Base-by-base conservation (phyloP, 2,329 filamentous ascomycete species). In the Lachnellula arida region DNA sequence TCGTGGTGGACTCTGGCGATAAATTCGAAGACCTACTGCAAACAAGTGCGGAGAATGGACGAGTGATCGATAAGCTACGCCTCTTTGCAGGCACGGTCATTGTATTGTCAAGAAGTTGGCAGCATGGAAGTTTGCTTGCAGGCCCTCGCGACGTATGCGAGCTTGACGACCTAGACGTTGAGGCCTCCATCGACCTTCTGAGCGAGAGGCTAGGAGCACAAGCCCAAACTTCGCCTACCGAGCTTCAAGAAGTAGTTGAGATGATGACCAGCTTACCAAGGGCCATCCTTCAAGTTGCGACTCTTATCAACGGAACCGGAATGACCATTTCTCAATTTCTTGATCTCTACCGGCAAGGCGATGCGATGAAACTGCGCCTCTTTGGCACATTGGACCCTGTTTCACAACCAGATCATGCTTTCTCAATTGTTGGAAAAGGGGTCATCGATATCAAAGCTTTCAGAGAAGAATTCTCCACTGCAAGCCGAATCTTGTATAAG, bases 281-380 rank as follows among this genome's bases (percentile, higher is more conserved):
- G 25, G 64, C 62, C 4, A 60, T 66, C 25, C 60, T 60, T 34
- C 64, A 66, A 46, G 56, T 59, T 19, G 59, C 60, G 43, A 53
- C 55, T 5, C 49, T 65, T 11, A 57, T 65, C n/a, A 66, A 63
- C 12, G 53, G 55, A 23, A 60, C 58, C 19, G 57, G 60, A 4
- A 66, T 66, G 63, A 63, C 60, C 12, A 49, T 62, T 8, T 58
- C 63, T 19, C 64, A 66, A 39, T 64, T 64, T 22, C 54, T 64
- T 7, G 51, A 62, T 11, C 49, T 66, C 34, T 66, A 62, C 46
- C 47, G 56, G 14, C 59, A 51, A 37, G 57, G 54, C n/a, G 60
- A 64, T 51, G 35, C 59, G 15, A 63, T 62, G 49, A 62, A 63
- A 42, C 49, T 66, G 12, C 63, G 60, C 9, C 56, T 66, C 5